phyloP scores from a whole-genome alignment of 1,284 basidiomycete species.

The Sporisorium exsertum region DNA sequence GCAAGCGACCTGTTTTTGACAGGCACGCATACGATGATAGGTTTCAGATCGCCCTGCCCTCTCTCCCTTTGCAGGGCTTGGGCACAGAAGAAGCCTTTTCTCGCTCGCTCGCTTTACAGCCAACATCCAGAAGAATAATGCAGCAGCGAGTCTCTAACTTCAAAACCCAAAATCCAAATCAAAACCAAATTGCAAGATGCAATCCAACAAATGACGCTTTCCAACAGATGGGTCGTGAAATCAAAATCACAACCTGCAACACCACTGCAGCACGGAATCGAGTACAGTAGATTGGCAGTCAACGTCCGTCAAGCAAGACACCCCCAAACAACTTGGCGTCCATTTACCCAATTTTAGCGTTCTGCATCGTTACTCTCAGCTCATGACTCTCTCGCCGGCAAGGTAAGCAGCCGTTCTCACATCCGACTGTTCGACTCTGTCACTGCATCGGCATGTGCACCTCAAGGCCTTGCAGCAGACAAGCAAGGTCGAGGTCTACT shows the following conservation, averaged over 20 bases:
- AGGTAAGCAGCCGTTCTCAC: too few relatives aligned
- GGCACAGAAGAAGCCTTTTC: neutral
- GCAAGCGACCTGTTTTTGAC: constrained; percentile 2
- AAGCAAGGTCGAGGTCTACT: neutral
- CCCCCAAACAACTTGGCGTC: constrained; percentile 1
- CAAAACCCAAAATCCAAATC: neutral
- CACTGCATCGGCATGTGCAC: neutral
- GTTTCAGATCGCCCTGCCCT: neutral
- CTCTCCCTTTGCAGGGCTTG: neutral
- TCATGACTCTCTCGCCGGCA: too few relatives aligned
- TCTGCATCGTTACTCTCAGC: too few relatives aligned
- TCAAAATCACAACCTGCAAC: neutral
- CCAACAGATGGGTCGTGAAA: constrained; percentile 10
- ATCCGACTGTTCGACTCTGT: neutral
- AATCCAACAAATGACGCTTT: constrained; percentile 16
- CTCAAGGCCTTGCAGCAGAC: neutral
- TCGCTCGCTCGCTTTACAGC: neutral
- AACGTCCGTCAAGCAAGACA: neutral
- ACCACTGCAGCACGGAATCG: neutral
- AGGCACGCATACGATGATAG: constrained; percentile 1
- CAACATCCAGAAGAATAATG: too few relatives aligned
- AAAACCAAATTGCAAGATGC: neutral
- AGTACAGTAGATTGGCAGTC: constrained; percentile 9
- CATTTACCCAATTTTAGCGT: too few relatives aligned
- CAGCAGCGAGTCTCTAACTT: neutral